Conservation (phyloP, 768 basidiomycete genomes). For the Daedalea quercina region DNA sequence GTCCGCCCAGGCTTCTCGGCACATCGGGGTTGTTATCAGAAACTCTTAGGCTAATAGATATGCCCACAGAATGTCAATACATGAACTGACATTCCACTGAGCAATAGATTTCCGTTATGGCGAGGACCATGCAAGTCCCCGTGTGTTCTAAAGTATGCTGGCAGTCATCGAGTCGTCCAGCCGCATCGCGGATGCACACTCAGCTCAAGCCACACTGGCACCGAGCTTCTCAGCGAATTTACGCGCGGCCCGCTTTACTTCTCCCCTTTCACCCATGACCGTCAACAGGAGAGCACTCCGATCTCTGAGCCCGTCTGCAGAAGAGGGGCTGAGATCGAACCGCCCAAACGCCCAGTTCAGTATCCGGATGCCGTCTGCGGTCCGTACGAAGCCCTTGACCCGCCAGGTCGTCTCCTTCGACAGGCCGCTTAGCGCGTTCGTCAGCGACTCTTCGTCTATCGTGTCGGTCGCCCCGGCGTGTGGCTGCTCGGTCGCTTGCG, state of each 20-base stretch:
- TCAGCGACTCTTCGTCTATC: slow-evolving; percentile 34
- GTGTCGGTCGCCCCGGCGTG: neutral
- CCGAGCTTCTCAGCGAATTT: slow-evolving; percentile 45
- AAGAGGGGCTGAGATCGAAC: slow-evolving; percentile 50
- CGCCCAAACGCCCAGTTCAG: slow-evolving; percentile 95
- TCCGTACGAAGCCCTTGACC: slow-evolving; percentile 80
- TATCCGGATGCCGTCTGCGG: slow-evolving; percentile 42
- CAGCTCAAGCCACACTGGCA: slow-evolving; percentile 28
- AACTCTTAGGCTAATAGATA: too few relatives aligned
- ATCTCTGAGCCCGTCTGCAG: slow-evolving; percentile 19
- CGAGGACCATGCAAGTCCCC: too few relatives aligned
- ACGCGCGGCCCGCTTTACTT: slow-evolving; percentile 53
- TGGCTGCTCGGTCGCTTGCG: neutral
- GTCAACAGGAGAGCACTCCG: slow-evolving; percentile 54
- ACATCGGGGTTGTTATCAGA: too few relatives aligned
- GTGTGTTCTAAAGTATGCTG: too few relatives aligned
- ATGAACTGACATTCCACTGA: too few relatives aligned
- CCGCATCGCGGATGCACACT: too few relatives aligned
- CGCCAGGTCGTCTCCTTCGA: slow-evolving; percentile 71
- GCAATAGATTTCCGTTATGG: too few relatives aligned
- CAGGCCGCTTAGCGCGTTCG: slow-evolving; percentile 40
- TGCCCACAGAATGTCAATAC: too few relatives aligned
- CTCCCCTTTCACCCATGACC: slow-evolving; percentile 89
- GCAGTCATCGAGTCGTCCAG: too few relatives aligned
- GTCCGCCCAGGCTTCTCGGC: too few relatives aligned